A percentile compares a stretch with the other conserved stretches of the same genome.
phyloP scores from a whole-genome alignment of 164 flowering plant genomes.

The Cinnamomum micranthum region DNA sequence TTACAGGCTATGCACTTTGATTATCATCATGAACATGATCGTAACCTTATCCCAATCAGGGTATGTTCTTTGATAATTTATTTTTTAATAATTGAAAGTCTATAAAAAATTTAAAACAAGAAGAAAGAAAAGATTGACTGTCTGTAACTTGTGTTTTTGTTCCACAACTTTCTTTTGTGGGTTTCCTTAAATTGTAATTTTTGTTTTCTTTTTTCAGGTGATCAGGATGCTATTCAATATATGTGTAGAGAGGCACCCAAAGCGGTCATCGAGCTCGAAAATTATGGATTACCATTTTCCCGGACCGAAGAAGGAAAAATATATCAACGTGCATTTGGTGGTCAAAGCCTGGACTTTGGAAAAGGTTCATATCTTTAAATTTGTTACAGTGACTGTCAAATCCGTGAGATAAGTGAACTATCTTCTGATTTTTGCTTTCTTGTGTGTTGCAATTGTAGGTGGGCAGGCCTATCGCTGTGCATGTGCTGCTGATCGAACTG shows the following conservation, averaged over 20 bases:
- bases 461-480: slow-evolving; percentile 99
- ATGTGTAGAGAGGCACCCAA: slow-evolving; percentile 99
- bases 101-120: too few relatives aligned
- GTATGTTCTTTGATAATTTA: too few relatives aligned
- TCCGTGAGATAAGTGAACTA: neutral
- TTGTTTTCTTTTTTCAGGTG: slow-evolving; percentile 65
- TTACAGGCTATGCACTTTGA: too few relatives aligned
- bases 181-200: neutral
- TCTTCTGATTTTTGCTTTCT: slow-evolving; percentile 9
- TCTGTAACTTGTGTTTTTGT: too few relatives aligned
- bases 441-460: slow-evolving; percentile 42
- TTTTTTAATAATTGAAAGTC: too few relatives aligned
- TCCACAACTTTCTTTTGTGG: neutral
- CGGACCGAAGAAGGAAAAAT: slow-evolving; percentile 97
- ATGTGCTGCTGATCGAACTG: slow-evolving; percentile 99
- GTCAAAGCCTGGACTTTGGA: slow-evolving; percentile 93
- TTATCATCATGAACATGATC: too few relatives aligned
- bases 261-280: slow-evolving; percentile 97
- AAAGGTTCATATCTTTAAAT: slow-evolving; percentile 53
- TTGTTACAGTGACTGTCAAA: slow-evolving; percentile 2
- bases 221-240: slow-evolving; percentile 97
- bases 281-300: slow-evolving; percentile 97
- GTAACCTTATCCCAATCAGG: too few relatives aligned
- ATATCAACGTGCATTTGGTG: slow-evolving; percentile 99
- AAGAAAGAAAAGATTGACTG: too few relatives aligned